Conservation (phyloP, 2,329 filamentous ascomycete species). For the Verticillium longisporum region DNA sequence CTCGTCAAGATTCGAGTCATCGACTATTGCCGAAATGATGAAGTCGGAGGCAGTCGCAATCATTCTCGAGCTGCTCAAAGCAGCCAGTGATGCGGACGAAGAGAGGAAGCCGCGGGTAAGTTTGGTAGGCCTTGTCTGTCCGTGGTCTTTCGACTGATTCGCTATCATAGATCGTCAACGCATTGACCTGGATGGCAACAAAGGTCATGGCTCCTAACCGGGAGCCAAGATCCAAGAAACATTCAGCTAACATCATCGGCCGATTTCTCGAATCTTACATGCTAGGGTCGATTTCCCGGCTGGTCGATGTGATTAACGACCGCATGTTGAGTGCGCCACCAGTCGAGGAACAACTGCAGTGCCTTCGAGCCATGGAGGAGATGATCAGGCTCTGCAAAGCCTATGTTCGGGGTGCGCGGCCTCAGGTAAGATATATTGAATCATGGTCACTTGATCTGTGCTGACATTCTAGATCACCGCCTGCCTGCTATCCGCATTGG, state of each 20-base stretch:
- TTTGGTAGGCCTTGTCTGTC: conserved; percentile 1
- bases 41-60: conserved; percentile 68
- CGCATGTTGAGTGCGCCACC: conserved; percentile 43
- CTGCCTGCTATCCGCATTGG: conserved; percentile 80
- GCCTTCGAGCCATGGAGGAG: conserved; percentile 77
- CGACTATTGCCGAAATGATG: conserved; percentile 62
- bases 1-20: conserved; percentile 61
- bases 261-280: conserved; percentile 78
- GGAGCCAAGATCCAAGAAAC: conserved; percentile 40
- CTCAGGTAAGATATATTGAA: conserved; percentile 56
- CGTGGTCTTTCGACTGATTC: neutral
- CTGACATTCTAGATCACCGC: conserved; percentile 65
- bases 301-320: conserved; percentile 75
- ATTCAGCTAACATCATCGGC: conserved; percentile 53
- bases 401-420: conserved; percentile 71
- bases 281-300: conserved; percentile 76
- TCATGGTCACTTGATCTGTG: neutral
- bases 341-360: conserved; percentile 65
- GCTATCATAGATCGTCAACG: conserved; percentile 34
- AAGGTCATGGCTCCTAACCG: conserved; percentile 32
- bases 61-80: conserved; percentile 75
- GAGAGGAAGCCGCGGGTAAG: conserved; percentile 51
- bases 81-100: conserved; percentile 61
- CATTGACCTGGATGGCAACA: conserved; percentile 37
- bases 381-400: conserved; percentile 72